Evolutionary conservation across 1,284 basidiomycete genomes (phyloP).

Genomic region (Heterobasidion parviporum): DNA sequence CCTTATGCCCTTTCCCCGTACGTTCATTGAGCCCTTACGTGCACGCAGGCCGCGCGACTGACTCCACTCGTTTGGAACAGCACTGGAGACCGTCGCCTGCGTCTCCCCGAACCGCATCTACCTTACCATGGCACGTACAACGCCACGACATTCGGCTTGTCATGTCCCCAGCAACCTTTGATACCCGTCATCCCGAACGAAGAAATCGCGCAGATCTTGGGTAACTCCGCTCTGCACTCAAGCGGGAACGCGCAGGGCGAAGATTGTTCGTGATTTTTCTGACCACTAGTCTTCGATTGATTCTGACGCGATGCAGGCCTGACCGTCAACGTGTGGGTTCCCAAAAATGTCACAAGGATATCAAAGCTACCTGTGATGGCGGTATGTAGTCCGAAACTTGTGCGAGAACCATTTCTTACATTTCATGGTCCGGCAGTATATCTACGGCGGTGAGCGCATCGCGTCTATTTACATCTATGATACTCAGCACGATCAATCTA

Average conservation of each 20-base stretch:
- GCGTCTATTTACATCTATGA: too few species aligned
- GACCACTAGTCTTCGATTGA: too few species aligned
- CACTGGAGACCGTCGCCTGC: conserved; percentile 28
- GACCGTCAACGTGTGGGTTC: too few species aligned
- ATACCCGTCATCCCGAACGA: not conserved
- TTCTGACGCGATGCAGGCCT: too few species aligned
- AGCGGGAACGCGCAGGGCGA: conserved; percentile 18
- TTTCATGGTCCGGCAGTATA: too few species aligned
- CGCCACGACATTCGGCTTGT: conserved; percentile 33
- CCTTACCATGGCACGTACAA: conserved; percentile 30
- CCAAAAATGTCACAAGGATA: too few species aligned
- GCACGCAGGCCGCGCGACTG: too few species aligned
- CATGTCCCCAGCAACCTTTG: conserved; percentile 41
- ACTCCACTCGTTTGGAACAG: conserved; percentile 1
- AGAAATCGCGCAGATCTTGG: conserved; percentile 15
- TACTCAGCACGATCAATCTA: too few species aligned
- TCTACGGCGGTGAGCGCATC: too few species aligned
- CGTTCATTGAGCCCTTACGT: conserved; percentile 1
- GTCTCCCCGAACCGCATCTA: conserved; percentile 31
- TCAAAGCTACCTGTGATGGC: too few species aligned
- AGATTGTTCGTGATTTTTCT: conserved; percentile 9
- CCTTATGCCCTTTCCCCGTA: conserved; percentile 31
- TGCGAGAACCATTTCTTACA: too few species aligned
- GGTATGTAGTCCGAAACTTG: too few species aligned
- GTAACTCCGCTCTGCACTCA: conserved; percentile 19